These are phyloP conservation scores for Crithidia bombi DNA, from an alignment of 208 protist genomes.

Conservation along the genomic window DNA sequence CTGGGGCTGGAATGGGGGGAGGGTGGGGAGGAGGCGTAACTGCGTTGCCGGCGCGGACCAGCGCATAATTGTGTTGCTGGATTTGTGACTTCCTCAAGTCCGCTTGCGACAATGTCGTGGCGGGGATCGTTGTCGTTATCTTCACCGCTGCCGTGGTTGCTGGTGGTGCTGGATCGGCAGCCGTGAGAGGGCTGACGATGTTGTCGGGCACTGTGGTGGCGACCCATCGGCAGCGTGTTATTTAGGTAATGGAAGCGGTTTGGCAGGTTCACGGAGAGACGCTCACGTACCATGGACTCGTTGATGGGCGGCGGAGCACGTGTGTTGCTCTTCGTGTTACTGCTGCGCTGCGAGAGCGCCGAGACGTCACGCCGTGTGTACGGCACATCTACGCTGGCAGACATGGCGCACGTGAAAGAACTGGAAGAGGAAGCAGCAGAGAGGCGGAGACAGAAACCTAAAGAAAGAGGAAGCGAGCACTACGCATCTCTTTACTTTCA, in stretches of 20 bases:
- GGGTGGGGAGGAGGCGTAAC: not conserved
- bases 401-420: slow-evolving; percentile 1
- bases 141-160: not conserved
- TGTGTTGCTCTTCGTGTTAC: not conserved
- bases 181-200: not conserved
- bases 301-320: slow-evolving; percentile 16
- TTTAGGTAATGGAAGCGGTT: slow-evolving; percentile 20
- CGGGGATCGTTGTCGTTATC: not conserved
- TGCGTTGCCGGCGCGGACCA: not conserved
- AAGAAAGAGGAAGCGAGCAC: slow-evolving; percentile 1
- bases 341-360: slow-evolving; percentile 2
- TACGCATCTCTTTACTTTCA: too few species aligned
- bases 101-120: not conserved
- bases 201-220: not conserved
- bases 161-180: slow-evolving; percentile 18
- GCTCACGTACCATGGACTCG: slow-evolving; percentile 33
- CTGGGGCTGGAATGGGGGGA: slow-evolving; percentile 10
- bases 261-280: slow-evolving; percentile 28
- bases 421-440: not conserved
- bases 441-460: not conserved
- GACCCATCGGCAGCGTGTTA: slow-evolving; percentile 10
- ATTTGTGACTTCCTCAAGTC: not conserved
- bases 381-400: slow-evolving; percentile 16
- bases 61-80: not conserved
- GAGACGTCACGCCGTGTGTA: slow-evolving; percentile 6